Percentiles rank a stretch among this genome's conserved stretches.
phyloP scores from a whole-genome alignment of 192 early-diverging fungal genomes.

The Coemansia sp. region DNA sequence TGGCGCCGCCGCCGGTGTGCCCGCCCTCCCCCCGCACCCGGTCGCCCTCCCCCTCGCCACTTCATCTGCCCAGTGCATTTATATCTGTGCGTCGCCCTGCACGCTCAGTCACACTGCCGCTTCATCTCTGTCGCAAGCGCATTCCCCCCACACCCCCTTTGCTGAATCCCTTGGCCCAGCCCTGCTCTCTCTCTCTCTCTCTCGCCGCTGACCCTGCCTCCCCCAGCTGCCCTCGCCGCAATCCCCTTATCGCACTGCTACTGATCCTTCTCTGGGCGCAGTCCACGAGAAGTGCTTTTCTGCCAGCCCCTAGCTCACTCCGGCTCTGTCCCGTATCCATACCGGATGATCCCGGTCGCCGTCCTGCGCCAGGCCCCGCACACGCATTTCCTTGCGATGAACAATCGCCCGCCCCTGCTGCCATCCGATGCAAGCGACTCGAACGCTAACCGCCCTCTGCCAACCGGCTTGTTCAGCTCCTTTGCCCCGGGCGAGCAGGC shows the following conservation, averaged over 20 bases:
- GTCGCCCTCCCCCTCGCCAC: background rate
- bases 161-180: background rate
- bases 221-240: background rate
- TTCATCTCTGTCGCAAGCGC: background rate
- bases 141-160: background rate
- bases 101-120: background rate
- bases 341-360: conserved; percentile 9
- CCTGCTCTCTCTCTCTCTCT: background rate
- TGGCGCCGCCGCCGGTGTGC: background rate
- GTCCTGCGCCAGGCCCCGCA: conserved; percentile 5
- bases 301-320: no score
- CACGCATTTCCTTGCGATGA: conserved; percentile 8
- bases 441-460: background rate
- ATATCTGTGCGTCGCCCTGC: background rate
- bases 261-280: no score
- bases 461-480: background rate
- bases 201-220: background rate
- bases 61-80: conserved; percentile 2
- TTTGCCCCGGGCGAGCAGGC: background rate
- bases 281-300: no score
- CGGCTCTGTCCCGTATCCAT: no score
- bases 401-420: background rate
- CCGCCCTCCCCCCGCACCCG: background rate
- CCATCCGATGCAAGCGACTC: background rate
- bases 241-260: background rate